Conservation (phyloP, 208 protist species). For the Leishmania guyanensis region DNA sequence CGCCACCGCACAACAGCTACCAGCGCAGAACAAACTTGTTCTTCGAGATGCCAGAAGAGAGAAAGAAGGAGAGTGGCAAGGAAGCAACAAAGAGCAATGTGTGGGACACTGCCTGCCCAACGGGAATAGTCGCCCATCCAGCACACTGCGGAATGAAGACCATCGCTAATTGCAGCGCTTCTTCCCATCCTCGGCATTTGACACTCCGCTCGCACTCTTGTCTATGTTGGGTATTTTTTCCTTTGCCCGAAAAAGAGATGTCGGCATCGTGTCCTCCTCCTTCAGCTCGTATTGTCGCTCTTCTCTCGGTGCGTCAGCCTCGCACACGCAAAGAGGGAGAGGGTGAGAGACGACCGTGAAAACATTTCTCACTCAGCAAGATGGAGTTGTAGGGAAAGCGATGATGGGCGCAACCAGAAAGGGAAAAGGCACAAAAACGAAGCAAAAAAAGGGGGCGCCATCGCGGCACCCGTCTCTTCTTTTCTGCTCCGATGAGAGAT, state of each 20-base stretch:
- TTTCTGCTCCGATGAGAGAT: not conserved
- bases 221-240: too few species aligned
- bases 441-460: constrained; percentile 1
- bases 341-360: not conserved
- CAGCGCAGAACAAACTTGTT: not conserved
- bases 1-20: not conserved
- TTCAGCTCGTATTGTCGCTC: not conserved
- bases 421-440: not conserved
- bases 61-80: not conserved
- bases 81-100: not conserved
- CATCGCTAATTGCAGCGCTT: not conserved
- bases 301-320: not conserved
- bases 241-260: not conserved
- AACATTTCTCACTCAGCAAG: not conserved
- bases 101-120: not conserved
- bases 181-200: too few species aligned
- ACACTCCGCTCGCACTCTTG: too few species aligned
- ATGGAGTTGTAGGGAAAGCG: not conserved
- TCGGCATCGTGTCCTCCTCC: not conserved
- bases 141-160: not conserved
- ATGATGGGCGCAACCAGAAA: not conserved
- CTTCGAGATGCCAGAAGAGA: not conserved
- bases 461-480: not conserved
- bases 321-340: not conserved
- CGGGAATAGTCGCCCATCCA: not conserved